Conservation (phyloP, 2,329 filamentous ascomycete species). For the Berkeleyomyces rouxiae region DNA sequence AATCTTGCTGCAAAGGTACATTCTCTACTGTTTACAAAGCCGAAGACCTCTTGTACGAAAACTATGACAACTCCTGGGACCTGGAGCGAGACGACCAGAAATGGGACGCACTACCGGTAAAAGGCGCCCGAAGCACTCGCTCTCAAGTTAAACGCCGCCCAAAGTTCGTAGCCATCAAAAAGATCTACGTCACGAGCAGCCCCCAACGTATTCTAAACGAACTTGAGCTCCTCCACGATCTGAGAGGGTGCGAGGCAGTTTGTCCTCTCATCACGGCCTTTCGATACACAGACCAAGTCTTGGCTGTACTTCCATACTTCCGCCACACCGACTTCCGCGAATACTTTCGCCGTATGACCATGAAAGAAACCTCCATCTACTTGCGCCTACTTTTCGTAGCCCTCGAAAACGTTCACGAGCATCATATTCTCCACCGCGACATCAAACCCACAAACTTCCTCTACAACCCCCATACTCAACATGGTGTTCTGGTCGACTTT, state of each 20-base stretch:
- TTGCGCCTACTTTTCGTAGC: slow-evolving; percentile 78
- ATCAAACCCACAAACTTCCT: slow-evolving; percentile 98
- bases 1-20: slow-evolving; percentile 48
- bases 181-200: slow-evolving; percentile 97
- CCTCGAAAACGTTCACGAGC: slow-evolving; percentile 63
- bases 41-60: slow-evolving; percentile 74
- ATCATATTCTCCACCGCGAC: slow-evolving; percentile 79
- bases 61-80: slow-evolving; percentile 79
- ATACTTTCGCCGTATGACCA: slow-evolving; percentile 82
- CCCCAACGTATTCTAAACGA: slow-evolving; percentile 90
- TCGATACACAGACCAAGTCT: slow-evolving; percentile 80
- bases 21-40: slow-evolving; percentile 99
- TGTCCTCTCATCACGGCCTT: slow-evolving; percentile 97
- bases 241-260: slow-evolving; percentile 67
- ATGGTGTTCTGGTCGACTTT: slow-evolving; percentile 94
- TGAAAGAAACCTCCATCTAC: slow-evolving; percentile 76
- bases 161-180: slow-evolving; percentile 91
- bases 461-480: slow-evolving; percentile 64
- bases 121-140: slow-evolving; percentile 19
- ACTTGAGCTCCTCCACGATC: slow-evolving; percentile 77
- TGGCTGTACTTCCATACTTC: slow-evolving; percentile 90
- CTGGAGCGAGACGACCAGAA: slow-evolving; percentile 47
- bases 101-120: slow-evolving; percentile 48
- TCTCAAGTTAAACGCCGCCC: slow-evolving; percentile 22
- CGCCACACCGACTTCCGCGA: slow-evolving; percentile 86